Base-by-base conservation (phyloP, 768 basidiomycete species). In the Boletus pseudo-olivaceus region DNA sequence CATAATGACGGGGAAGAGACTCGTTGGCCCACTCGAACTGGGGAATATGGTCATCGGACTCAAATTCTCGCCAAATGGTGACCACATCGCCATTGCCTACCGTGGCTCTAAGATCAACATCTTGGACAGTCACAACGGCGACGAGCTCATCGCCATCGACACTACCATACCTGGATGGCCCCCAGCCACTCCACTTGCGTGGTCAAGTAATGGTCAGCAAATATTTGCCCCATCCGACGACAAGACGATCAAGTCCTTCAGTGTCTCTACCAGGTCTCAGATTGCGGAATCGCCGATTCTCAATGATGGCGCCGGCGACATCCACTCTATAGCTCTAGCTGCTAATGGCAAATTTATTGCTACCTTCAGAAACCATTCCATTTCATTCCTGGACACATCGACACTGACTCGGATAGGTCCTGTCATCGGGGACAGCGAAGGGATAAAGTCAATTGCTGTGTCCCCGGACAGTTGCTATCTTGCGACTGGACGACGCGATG, bases 311-410 rank as follows among this genome's bases (percentile, higher is more conserved):
- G 1, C 0, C 12, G 1, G 12, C 0, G 7, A 17, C 1, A 3
- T 27, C 17, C 9, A 10, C 26, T 43, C 42, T n/a, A 17, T 43
- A 1, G 17, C 42, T 27, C 2, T 43, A 3, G 42, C 27, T n/a
- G 9, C 10, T 2, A 43, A 29, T 7, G 27, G 27, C 0, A 29
- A n/a, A 11, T 43, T 43, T 4, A 43, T 43, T 1, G 42, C 27
- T 29, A 3, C 5, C 9, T 9, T n/a, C 5, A 17, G 2, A n/a
- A 0, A 0, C 0, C 17, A 4, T 5, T 43, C 42, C 3, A 7
- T 43, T 17, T n/a, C 17, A 2, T 43, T 43, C 17, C 17, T 43
- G 17, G 42, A 43, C 6, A 2, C 10, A 6, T 29, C 27, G 1
- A 43, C 27, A n/a, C 17, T 43, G 5, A n/a, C 27, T 15, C 27